Base-by-base conservation (phyloP, 768 basidiomycete genomes). In the Podaxis rugospora region DNA sequence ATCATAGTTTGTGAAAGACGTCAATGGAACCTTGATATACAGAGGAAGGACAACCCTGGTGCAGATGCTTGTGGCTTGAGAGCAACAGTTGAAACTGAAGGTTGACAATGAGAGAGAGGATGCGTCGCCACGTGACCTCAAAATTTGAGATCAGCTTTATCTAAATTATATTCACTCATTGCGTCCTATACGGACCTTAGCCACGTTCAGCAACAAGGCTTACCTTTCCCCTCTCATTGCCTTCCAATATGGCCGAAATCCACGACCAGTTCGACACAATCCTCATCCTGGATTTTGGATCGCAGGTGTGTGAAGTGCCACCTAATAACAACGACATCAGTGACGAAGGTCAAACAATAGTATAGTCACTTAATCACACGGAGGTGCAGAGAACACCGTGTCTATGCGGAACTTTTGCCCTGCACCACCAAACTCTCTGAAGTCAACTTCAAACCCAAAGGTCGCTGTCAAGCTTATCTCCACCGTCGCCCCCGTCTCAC, bases 301-400 rank as follows among this genome's bases (percentile, higher is more conserved):
- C 95, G 9, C 95, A 94, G 83, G 95, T 96, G 67, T 65, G 77
- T 28, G 18, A 35, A 23, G 16, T 39, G 6, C 1, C 13, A 18
- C 18, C 27, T 47, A 39, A n/a, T 58, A 59, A 42, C 55, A 61
- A 60, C 66, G 46, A 63, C 56, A 50, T 53, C 28, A 55, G 55
- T 64, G 46, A 39, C 25, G 49, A 28, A 42, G 42, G 57, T 6
- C 44, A 52, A 44, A 51, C 42, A 67, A 46, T 72, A 96, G 94
- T 96, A 96, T 75, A 95, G 95, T 65, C 97, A 98, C 80, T 79
- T 99, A 64, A 98, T 98, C 74, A 97, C 95, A 5, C 80, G 97
- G 71, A 83, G 97, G 86, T 98, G 96, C 83, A 89, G 97, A 70
- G 97, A 99, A 74, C 83, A 95, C 70, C 93, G 93, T 58, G 93